Base-by-base conservation (phyloP, 1,139 yeast species). In the Hemisphaericaspora subhashii region DNA sequence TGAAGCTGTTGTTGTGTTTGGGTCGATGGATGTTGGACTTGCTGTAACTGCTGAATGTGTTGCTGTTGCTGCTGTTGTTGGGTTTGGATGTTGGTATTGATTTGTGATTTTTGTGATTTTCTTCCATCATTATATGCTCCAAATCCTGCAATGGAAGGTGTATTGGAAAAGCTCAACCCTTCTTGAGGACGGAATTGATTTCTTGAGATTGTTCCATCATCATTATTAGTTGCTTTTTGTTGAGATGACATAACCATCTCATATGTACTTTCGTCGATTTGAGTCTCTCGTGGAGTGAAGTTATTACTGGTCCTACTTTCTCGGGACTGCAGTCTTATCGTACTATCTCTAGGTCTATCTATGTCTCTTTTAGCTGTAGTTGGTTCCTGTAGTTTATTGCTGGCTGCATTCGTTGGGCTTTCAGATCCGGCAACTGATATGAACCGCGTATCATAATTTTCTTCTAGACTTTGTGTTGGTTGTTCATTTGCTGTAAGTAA, bases 171-270 rank as follows among this genome's bases (percentile, higher is more conserved):
- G 42, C 56, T 58, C 29, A 63, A 54, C 17, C 62, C 61, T 39
- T 53, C 60, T 21, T 60, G 64, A 3, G 65, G 66, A 34, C 60
- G 60, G 51, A 62, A 66, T 33, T 58, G 65, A 42, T 54, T 57
- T 16, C 58, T 51, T 7, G 55, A 44, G 8, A 33, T 26, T 5
- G 29, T 20, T 15, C 31, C 31, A 27, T 15, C 11, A 13, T 16
- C 31, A 7, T n/a, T 25, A 25, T 11, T 14, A 8, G 28, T 12
- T 4, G 8, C 7, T 27, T 27, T 15, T 11, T 27, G 31, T 27
- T 15, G 31, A 8, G 18, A 7, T 15, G 21, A 15, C 18, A 3
- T 11, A 2, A 27, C 16, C 31, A 27, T 13, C 3, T 3, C 6
- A 14, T 12, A 25, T 25, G 8, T 9, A 12, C 16, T 25, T 12